These are phyloP conservation scores for Craterostigma plantagineum DNA, from an alignment of 257 asterid species.

Conservation along the genomic window DNA sequence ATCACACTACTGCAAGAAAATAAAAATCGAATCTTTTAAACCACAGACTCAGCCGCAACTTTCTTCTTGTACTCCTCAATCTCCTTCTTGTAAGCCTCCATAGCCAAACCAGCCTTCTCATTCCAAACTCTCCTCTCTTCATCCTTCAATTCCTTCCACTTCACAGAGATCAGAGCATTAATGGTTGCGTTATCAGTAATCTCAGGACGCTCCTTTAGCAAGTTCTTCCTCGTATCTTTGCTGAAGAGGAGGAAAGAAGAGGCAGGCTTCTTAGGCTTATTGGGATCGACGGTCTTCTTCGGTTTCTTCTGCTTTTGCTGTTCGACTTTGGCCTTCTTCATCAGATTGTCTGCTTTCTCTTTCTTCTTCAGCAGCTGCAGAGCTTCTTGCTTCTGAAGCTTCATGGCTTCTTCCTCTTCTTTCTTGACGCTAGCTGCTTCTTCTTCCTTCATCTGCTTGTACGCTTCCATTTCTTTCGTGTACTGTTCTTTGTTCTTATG, in stretches of 20 bases:
- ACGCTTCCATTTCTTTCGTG: conserved; percentile 48
- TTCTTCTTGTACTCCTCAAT: conserved; percentile 50
- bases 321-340: conserved; percentile 27
- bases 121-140: conserved; percentile 65
- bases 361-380: conserved; percentile 85
- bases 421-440: conserved; percentile 28
- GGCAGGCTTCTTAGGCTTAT: conserved; percentile 85
- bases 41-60: conserved; percentile 7
- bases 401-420: conserved; percentile 58
- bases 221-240: conserved; percentile 46
- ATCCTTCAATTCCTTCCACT: conserved; percentile 80
- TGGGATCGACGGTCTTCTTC: conserved; percentile 59
- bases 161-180: conserved; percentile 56
- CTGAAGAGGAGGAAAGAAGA: conserved; percentile 53
- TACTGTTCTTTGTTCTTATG: conserved; percentile 48
- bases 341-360: conserved; percentile 54
- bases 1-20: no score
- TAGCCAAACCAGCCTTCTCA: conserved; percentile 47
- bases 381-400: conserved; percentile 81
- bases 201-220: conserved; percentile 45
- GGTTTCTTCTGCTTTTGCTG: conserved; percentile 30
- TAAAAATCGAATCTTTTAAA: no score
- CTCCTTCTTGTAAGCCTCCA: conserved; percentile 70
- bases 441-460: conserved; percentile 69
- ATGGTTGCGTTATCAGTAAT: conserved; percentile 29